These are phyloP conservation scores for Phaffomyces thermotolerans DNA, from an alignment of 805 yeast genomes.

Conservation along the genomic window DNA sequence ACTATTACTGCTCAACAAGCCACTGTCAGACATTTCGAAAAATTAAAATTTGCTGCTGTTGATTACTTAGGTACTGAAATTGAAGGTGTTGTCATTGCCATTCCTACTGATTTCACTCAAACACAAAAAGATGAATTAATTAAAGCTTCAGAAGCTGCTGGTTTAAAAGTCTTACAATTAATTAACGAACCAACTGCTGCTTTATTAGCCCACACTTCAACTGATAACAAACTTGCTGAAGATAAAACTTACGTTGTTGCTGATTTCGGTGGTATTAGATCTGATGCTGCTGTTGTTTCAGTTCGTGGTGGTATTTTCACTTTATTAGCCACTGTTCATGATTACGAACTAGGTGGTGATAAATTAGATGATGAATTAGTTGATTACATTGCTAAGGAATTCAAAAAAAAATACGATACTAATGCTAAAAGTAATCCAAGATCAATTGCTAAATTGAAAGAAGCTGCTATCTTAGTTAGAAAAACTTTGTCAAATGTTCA, in stretches of 20 bases:
- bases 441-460: slow-evolving; percentile 81
- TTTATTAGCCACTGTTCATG: slow-evolving; percentile 77
- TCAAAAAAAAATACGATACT: slow-evolving; percentile 76
- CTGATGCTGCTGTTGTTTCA: slow-evolving; percentile 91
- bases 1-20: slow-evolving; percentile 68
- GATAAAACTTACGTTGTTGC: slow-evolving; percentile 87
- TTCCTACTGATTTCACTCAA: slow-evolving; percentile 81
- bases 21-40: slow-evolving; percentile 73
- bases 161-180: slow-evolving; percentile 74
- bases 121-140: slow-evolving; percentile 61
- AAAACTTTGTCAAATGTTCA: slow-evolving; percentile 88
- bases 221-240: slow-evolving; percentile 31
- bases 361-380: slow-evolving; percentile 72
- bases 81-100: slow-evolving; percentile 79
- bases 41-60: slow-evolving; percentile 81
- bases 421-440: slow-evolving; percentile 78
- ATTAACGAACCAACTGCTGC: slow-evolving; percentile 93
- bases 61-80: slow-evolving; percentile 81
- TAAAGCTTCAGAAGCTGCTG: slow-evolving; percentile 60
- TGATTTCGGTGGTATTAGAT: slow-evolving; percentile 93
- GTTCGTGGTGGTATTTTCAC: slow-evolving; percentile 93
- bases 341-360: slow-evolving; percentile 80
- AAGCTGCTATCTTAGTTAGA: slow-evolving; percentile 77
- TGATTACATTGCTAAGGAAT: slow-evolving; percentile 87
- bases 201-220: slow-evolving; percentile 64